phyloP scores from a whole-genome alignment of 306 rosid genomes.

The Cajanus cajan region DNA sequence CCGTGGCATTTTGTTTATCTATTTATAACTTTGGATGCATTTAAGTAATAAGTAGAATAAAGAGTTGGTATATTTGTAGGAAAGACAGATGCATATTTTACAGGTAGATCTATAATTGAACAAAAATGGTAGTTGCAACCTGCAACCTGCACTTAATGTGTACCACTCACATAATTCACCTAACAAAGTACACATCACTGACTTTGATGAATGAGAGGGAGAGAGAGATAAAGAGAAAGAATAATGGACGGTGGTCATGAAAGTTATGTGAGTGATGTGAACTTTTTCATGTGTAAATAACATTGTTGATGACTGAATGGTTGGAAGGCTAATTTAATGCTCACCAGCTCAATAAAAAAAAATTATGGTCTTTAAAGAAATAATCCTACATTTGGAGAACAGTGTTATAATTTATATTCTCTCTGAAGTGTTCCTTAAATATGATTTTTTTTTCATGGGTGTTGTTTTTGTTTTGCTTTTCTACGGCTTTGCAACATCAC shows the following conservation, averaged over 20 bases:
- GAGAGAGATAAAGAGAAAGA: neutral
- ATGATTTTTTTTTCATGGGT: neutral
- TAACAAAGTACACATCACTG: neutral
- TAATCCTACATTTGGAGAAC: neutral
- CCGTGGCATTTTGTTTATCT: neutral
- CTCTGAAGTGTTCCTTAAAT: neutral
- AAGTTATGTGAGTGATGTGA: neutral
- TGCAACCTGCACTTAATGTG: neutral
- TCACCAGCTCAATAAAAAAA: neutral
- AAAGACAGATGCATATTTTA: neutral
- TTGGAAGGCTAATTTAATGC: neutral
- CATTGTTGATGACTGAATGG: conserved; percentile 2
- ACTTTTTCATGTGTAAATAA: neutral
- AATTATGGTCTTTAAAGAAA: neutral
- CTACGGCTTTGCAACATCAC: neutral
- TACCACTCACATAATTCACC: neutral
- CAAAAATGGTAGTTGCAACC: conserved; percentile 12
- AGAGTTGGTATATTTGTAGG: neutral
- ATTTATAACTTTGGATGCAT: neutral
- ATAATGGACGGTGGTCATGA: neutral
- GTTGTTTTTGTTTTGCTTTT: neutral
- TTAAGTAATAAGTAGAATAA: neutral
- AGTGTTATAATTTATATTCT: neutral
- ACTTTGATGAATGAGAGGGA: neutral
- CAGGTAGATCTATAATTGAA: neutral